A percentile compares a stretch with the other conserved stretches of the same genome.
These are phyloP conservation scores for Leccinum subspadiceum DNA, from an alignment of 1,284 basidiomycete species.

Conservation along the genomic window DNA sequence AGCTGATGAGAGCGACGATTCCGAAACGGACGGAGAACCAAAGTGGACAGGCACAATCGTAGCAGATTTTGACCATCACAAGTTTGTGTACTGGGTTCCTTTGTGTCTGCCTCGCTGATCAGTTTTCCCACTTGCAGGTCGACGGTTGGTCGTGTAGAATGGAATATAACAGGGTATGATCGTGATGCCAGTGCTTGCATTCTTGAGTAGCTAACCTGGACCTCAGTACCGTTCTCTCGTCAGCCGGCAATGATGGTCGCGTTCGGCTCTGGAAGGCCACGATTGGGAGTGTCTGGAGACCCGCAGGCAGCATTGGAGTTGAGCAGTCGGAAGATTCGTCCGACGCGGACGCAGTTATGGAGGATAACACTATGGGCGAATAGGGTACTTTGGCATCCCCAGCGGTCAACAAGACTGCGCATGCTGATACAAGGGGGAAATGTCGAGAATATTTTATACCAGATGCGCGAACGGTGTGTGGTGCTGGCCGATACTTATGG, in stretches of 20 bases:
- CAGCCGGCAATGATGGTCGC: conserved; percentile 86
- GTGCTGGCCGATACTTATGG: background rate
- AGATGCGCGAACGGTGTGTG: background rate
- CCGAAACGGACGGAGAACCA: conserved; percentile 44
- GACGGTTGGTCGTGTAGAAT: conserved; percentile 72
- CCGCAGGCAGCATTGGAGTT: conserved; percentile 75
- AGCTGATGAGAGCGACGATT: conserved; percentile 40
- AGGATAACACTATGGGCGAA: conserved; percentile 27
- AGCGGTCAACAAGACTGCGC: background rate
- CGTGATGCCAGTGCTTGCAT: conserved; percentile 6
- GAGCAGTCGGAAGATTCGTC: conserved; percentile 66
- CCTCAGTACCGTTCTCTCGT: conserved; percentile 80
- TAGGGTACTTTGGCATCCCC: conserved; percentile 8
- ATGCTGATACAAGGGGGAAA: background rate
- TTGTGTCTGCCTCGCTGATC: conserved; percentile 9
- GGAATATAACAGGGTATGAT: conserved; percentile 83
- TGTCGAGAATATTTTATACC: background rate
- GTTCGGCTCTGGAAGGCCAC: conserved; percentile 88
- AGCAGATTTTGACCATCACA: conserved; percentile 85
- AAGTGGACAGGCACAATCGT: conserved; percentile 75
- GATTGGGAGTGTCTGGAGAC: conserved; percentile 70
- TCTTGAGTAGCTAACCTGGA: conserved; percentile 8
- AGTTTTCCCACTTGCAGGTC: conserved; percentile 40
- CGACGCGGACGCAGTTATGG: conserved; percentile 33
- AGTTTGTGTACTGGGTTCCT: conserved; percentile 38